Evolutionary conservation across 345 rosid genomes (phyloP).

Genomic region (Carallia brachiata): DNA sequence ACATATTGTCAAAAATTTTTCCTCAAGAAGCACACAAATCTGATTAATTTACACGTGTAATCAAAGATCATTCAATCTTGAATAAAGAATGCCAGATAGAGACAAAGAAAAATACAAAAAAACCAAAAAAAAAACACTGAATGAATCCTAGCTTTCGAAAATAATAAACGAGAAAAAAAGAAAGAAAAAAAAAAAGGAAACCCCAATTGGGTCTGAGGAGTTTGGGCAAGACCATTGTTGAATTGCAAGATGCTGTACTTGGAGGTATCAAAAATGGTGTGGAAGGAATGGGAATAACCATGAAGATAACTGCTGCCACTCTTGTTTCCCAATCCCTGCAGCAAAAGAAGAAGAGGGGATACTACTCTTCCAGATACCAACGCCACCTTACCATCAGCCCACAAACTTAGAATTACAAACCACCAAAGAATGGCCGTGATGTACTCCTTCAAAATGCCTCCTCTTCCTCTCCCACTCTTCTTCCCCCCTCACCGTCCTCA

Average conservation of each 20-base stretch:
- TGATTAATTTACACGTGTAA: too few species aligned
- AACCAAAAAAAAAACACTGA: too few species aligned
- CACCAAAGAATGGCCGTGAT: neutral
- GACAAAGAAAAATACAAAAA: too few species aligned
- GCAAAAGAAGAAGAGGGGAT: constrained; percentile 24
- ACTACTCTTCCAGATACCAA: constrained; percentile 39
- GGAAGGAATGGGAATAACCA: constrained; percentile 46
- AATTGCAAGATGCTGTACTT: constrained; percentile 72
- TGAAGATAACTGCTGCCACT: neutral
- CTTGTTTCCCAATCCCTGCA: constrained; percentile 30
- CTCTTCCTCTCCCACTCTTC: constrained; percentile 3
- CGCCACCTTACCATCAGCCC: constrained; percentile 25
- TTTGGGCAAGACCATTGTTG: constrained; percentile 72
- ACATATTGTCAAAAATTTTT: neutral
- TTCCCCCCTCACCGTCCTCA: neutral
- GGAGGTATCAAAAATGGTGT: constrained; percentile 64
- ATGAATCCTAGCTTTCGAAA: too few species aligned
- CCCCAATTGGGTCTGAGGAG: constrained; percentile 60
- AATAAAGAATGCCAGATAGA: too few species aligned
- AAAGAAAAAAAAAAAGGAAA: constrained; percentile 17
- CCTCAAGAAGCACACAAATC: neutral
- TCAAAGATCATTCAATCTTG: too few species aligned
- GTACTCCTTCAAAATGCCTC: neutral
- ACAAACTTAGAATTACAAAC: constrained; percentile 2
- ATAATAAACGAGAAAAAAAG: neutral